Conservation (phyloP, 257 asterid genomes). For the Primulina eburnea region DNA sequence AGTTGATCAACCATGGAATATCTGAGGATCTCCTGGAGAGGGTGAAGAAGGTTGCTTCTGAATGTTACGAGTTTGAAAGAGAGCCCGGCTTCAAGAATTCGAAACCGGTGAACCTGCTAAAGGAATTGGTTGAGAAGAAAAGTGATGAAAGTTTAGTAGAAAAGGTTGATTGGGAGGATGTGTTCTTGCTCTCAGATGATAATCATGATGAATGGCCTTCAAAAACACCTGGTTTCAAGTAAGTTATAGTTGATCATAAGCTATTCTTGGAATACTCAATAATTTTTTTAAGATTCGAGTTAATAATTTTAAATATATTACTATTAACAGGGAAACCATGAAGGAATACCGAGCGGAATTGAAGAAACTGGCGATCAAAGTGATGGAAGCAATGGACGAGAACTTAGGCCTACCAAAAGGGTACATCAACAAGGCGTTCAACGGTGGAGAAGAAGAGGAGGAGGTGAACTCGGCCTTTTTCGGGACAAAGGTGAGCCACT, state of each 20-base stretch:
- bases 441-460: conserved; percentile 31
- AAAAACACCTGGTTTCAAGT: conserved; percentile 50
- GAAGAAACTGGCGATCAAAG: conserved; percentile 46
- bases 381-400: conserved; percentile 53
- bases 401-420: conserved; percentile 57
- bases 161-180: conserved; percentile 72
- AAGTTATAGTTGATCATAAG: background rate
- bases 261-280: background rate
- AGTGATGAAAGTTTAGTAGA: conserved; percentile 33
- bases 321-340: conserved; percentile 54
- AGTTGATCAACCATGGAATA: conserved; percentile 68
- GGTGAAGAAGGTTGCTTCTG: conserved; percentile 54
- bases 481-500: conserved; percentile 73
- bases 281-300: conserved; percentile 22
- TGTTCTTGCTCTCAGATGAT: conserved; percentile 60
- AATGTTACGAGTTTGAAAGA: conserved; percentile 53
- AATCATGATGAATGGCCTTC: conserved; percentile 61
- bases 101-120: conserved; percentile 38
- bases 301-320: conserved; percentile 5
- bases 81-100: conserved; percentile 49
- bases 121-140: conserved; percentile 40
- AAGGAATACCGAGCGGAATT: conserved; percentile 48
- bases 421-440: conserved; percentile 46
- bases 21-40: conserved; percentile 54
- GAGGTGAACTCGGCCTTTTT: conserved; percentile 40